Percentiles rank a stretch among this genome's conserved stretches.
Conservation (phyloP, 1,284 basidiomycete genomes). For the Boletus semigastroideus region DNA sequence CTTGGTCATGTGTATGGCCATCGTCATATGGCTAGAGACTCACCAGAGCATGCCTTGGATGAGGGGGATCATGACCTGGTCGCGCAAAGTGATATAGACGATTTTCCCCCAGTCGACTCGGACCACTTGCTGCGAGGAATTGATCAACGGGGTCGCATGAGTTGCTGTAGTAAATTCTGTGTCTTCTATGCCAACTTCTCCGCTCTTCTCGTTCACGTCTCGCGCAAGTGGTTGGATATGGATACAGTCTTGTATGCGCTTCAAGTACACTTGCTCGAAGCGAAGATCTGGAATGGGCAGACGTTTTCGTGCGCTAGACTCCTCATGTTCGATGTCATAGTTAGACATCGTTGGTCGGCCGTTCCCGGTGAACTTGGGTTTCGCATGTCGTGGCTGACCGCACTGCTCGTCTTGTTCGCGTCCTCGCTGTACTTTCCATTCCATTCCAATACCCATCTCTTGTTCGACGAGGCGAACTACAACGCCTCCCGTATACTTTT, state of each 20-base stretch:
- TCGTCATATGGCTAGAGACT: slow-evolving; percentile 10
- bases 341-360: slow-evolving; percentile 27
- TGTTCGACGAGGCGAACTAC: slow-evolving; percentile 10
- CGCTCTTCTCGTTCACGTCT: slow-evolving; percentile 33
- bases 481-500: slow-evolving; percentile 49
- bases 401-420: slow-evolving; percentile 18
- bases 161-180: slow-evolving; percentile 14
- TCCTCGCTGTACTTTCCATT: slow-evolving; percentile 30
- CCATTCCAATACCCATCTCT: slow-evolving; percentile 21
- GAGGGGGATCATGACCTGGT: slow-evolving; percentile 68
- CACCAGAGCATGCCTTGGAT: slow-evolving; percentile 73
- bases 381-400: slow-evolving; percentile 14
- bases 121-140: slow-evolving; percentile 37
- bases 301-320: slow-evolving; percentile 25
- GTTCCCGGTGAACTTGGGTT: slow-evolving; percentile 14
- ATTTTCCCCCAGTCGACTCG: slow-evolving; percentile 59
- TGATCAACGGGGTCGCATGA: slow-evolving; percentile 22
- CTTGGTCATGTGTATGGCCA: slow-evolving; percentile 2
- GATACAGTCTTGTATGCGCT: slow-evolving; percentile 56
- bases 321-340: slow-evolving; percentile 16
- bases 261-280: slow-evolving; percentile 68
- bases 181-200: slow-evolving; percentile 18
- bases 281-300: slow-evolving; percentile 67
- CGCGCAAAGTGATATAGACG: slow-evolving; percentile 61
- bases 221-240: slow-evolving; percentile 36